Evolutionary conservation across 495 filamentous ascomycete genomes (phyloP).

Genomic region (Bacidia gigantensis): DNA sequence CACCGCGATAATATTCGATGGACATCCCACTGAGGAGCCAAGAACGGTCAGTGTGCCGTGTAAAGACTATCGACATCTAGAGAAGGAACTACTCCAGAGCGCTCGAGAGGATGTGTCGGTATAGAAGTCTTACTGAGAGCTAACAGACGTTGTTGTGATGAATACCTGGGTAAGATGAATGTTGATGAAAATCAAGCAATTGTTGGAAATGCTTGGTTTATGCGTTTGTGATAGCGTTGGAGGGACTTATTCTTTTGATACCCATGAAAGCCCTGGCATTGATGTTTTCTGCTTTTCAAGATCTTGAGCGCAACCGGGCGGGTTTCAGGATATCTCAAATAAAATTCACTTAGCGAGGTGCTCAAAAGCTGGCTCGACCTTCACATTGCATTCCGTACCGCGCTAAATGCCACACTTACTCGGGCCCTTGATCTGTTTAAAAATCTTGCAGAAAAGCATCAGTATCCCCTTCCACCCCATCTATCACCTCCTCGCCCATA

Average conservation of each 20-base stretch:
- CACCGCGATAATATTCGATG: conserved; percentile 59
- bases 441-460: too few species aligned
- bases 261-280: background rate
- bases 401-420: background rate
- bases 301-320: too few species aligned
- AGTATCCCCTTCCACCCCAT: background rate
- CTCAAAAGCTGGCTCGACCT: background rate
- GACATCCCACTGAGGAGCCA: background rate
- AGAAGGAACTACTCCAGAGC: conserved; percentile 5
- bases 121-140: background rate
- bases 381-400: background rate
- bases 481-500: background rate
- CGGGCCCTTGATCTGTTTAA: background rate
- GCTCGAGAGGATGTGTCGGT: too few species aligned
- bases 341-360: too few species aligned
- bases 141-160: background rate
- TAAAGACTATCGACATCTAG: conserved; percentile 12
- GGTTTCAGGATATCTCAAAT: too few species aligned
- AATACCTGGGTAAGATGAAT: too few species aligned
- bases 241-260: background rate
- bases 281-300: background rate
- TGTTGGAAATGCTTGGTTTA: too few species aligned
- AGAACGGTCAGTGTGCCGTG: conserved; percentile 14
- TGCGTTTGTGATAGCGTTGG: background rate
- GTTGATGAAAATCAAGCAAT: too few species aligned